Conservation (phyloP, 352 stramenopile genomes). For the Globisporangium barbulae region DNA sequence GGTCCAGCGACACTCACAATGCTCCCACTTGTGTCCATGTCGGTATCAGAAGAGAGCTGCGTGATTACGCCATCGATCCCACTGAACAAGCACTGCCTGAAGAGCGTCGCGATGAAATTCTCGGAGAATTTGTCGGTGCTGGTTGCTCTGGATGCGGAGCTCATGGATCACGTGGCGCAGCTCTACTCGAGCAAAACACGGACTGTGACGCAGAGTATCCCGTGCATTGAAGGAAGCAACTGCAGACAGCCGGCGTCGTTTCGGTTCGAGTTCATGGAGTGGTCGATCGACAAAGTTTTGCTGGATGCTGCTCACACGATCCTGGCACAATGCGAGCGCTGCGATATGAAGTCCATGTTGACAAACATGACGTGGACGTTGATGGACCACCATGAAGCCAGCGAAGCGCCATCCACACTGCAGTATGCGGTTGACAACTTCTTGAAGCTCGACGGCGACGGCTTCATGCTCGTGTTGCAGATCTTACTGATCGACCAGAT, state of each 20-base stretch:
- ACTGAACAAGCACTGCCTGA: slow-evolving; percentile 65
- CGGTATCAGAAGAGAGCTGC: slow-evolving; percentile 38
- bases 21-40: slow-evolving; percentile 53
- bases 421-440: slow-evolving; percentile 51
- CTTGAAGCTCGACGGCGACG: slow-evolving; percentile 60
- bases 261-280: slow-evolving; percentile 83
- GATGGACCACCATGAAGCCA: slow-evolving; percentile 28
- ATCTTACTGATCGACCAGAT: slow-evolving; percentile 83
- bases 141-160: slow-evolving; percentile 69
- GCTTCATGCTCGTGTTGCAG: slow-evolving; percentile 70
- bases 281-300: slow-evolving; percentile 67
- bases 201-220: slow-evolving; percentile 62
- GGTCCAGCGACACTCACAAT: slow-evolving; percentile 47
- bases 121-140: slow-evolving; percentile 81
- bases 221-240: slow-evolving; percentile 67
- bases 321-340: slow-evolving; percentile 58
- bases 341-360: slow-evolving; percentile 73
- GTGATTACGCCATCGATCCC: slow-evolving; percentile 53
- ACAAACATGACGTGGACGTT: slow-evolving; percentile 45
- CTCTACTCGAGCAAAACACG: slow-evolving; percentile 75
- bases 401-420: not conserved
- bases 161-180: slow-evolving; percentile 70
- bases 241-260: slow-evolving; percentile 65
- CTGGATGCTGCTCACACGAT: slow-evolving; percentile 68
- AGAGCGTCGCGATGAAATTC: slow-evolving; percentile 70